Base-by-base conservation (phyloP, 805 yeast species). In the Candida nonsorbophila region DNA sequence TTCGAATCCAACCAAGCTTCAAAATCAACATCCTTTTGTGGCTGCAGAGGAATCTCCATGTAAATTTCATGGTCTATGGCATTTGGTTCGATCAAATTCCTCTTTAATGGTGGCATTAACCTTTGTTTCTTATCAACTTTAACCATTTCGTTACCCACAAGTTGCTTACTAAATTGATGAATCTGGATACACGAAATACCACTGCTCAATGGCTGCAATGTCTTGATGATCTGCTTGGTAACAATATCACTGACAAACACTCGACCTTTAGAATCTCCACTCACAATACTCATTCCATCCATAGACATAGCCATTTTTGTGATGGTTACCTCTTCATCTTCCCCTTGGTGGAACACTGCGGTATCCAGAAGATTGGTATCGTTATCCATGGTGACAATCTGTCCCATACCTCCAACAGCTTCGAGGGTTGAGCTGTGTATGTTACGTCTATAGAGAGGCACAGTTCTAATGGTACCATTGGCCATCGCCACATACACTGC, bases 191-290 rank as follows among this genome's bases (percentile, higher is more conserved):
- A 46, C 4, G 67, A 51, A 11, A 67, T 58, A 4, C 58, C 45
- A 6, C 62, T 50, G 29, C 53, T 53, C 28, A 65, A 55, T 14
- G 62, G 58, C 11, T 56, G 70, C 38, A 78, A 59, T n/a, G 73
- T 68, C 46, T 74, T 77, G 16, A 74, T 60, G 11, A 77, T 74
- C 53, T 83, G 92, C 45, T 73, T 78, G 1, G 90, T 77, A 10
- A 67, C 71, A 5, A 79, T 63, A 52, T 90, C 97, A 42, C 79
- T 70, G 1, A 79, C 66, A 22, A 72, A 70, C 2, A 84, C 74
- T 16, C 72, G 65, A 1, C 97, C 97, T n/a, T 42, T 46, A 0
- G 68, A 52, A 48, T 84, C 94, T 20, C 96, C 97, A 5, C 86
- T 73, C 3, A 82, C 59, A 5, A 88, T 45, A 20, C 62, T 52